Evolutionary conservation across 2,329 filamentous ascomycete species (phyloP).

Genomic region (Conoideocrella luteorostrata): DNA sequence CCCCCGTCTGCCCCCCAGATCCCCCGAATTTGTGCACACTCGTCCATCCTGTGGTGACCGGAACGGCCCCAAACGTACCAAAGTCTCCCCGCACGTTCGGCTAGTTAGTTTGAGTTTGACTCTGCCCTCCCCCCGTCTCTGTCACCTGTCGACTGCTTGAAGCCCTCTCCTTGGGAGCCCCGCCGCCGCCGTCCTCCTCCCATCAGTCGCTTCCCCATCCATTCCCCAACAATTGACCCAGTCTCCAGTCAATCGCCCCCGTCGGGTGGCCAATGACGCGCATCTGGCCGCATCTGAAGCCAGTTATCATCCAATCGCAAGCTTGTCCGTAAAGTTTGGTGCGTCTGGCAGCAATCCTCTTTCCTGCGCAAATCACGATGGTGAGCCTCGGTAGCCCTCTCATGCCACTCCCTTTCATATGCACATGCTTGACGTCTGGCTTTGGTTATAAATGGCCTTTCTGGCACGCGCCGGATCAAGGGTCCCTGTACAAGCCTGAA

Average conservation of each 20-base stretch:
- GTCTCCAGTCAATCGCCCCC: no score
- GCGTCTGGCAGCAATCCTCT: neutral
- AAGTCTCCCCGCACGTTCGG: conserved; percentile 1
- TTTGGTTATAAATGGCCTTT: conserved; percentile 5
- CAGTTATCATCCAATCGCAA: conserved; percentile 8
- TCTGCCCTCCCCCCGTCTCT: no score
- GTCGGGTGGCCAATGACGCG: conserved; percentile 3
- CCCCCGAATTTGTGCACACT: no score
- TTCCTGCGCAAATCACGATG: neutral
- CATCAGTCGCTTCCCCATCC: neutral
- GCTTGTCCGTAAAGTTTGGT: conserved; percentile 6
- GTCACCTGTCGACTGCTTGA: no score
- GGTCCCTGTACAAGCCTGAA: no score
- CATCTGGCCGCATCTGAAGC: neutral
- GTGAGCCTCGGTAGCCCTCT: conserved; percentile 4
- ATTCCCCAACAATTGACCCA: neutral
- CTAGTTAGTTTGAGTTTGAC: no score
- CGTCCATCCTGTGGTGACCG: no score
- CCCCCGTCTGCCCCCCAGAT: no score
- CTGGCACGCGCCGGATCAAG: no score
- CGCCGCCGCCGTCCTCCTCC: neutral
- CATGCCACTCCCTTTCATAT: conserved; percentile 1
- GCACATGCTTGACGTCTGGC: conserved; percentile 1
- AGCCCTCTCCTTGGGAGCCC: no score
- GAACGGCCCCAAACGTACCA: neutral